A percentile compares a stretch with the other conserved stretches of the same genome.
These are phyloP conservation scores for Hysterangium stoloniferum DNA, from an alignment of 768 basidiomycete genomes.

Conservation along the genomic window DNA sequence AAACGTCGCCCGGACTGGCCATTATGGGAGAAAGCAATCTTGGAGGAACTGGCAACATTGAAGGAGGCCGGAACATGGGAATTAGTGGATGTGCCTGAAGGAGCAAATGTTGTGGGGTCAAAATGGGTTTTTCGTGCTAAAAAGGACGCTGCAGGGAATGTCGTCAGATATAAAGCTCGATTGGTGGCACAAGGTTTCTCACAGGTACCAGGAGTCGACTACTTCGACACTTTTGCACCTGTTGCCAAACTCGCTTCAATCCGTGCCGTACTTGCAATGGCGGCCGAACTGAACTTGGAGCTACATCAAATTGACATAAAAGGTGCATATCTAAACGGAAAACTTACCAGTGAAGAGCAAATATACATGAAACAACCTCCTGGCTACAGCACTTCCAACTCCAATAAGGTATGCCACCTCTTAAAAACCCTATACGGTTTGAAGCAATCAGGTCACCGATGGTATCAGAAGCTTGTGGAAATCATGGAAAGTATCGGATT, in stretches of 20 bases:
- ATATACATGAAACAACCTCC: slow-evolving; percentile 29
- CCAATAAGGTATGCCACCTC: slow-evolving; percentile 16
- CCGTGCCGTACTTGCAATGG: slow-evolving; percentile 29
- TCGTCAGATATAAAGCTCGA: slow-evolving; percentile 27
- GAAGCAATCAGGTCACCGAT: slow-evolving; percentile 27
- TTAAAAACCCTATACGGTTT: slow-evolving; percentile 28
- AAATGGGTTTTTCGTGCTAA: slow-evolving; percentile 25
- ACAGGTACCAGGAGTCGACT: slow-evolving; percentile 31
- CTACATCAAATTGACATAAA: slow-evolving; percentile 33
- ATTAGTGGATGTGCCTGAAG: slow-evolving; percentile 18
- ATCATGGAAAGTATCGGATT: slow-evolving; percentile 27
- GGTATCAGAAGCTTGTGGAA: slow-evolving; percentile 27
- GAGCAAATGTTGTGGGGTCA: slow-evolving; percentile 17
- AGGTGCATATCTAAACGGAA: slow-evolving; percentile 32
- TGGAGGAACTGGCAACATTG: too few relatives aligned
- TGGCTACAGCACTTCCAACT: slow-evolving; percentile 18
- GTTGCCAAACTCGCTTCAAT: slow-evolving; percentile 20
- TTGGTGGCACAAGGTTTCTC: slow-evolving; percentile 36
- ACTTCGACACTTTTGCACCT: slow-evolving; percentile 16
- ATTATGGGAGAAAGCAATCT: too few relatives aligned
- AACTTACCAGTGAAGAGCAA: slow-evolving; percentile 21
- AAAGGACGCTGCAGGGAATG: slow-evolving; percentile 18
- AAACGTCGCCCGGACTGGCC: too few relatives aligned
- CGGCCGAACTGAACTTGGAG: slow-evolving; percentile 27
- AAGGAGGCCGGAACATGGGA: too few relatives aligned